phyloP scores from a whole-genome alignment of 768 basidiomycete species.

The Serpula lacrymans region DNA sequence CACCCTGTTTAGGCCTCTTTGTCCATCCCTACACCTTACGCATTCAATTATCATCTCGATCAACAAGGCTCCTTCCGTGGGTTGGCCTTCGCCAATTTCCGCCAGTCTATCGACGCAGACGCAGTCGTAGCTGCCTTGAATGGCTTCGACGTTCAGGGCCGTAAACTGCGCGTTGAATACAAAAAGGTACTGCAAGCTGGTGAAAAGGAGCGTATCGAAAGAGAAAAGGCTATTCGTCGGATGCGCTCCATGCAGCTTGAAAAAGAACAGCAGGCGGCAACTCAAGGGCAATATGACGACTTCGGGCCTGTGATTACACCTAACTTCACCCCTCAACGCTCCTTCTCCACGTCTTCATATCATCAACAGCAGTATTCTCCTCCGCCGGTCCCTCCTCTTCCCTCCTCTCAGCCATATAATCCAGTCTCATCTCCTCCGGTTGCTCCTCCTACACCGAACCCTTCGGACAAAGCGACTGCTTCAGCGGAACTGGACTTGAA shows the following conservation, averaged over 20 bases:
- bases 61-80: conserved; percentile 96
- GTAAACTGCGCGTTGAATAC: conserved; percentile 97
- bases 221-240: conserved; percentile 96
- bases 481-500: conserved; percentile 88
- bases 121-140: conserved; percentile 95
- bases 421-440: conserved; percentile 50
- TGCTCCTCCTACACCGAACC: conserved; percentile 56
- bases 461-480: conserved; percentile 58
- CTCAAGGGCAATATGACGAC: conserved; percentile 63
- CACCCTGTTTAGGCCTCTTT: conserved; percentile 65
- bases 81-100: conserved; percentile 97
- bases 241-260: conserved; percentile 98
- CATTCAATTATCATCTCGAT: conserved; percentile 99
- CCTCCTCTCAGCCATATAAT: conserved; percentile 39
- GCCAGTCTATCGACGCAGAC: conserved; percentile 86
- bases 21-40: conserved; percentile 94
- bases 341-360: conserved; percentile 65
- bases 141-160: conserved; percentile 93
- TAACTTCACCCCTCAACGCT: conserved; percentile 67
- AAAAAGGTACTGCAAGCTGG: conserved; percentile 99
- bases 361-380: conserved; percentile 67
- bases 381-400: conserved; percentile 40
- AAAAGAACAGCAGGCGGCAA: conserved; percentile 61
- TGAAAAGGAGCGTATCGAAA: conserved; percentile 97
- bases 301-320: conserved; percentile 58